phyloP scores from a whole-genome alignment of 1,284 basidiomycete species.

The Ceratobasidium sp. region DNA sequence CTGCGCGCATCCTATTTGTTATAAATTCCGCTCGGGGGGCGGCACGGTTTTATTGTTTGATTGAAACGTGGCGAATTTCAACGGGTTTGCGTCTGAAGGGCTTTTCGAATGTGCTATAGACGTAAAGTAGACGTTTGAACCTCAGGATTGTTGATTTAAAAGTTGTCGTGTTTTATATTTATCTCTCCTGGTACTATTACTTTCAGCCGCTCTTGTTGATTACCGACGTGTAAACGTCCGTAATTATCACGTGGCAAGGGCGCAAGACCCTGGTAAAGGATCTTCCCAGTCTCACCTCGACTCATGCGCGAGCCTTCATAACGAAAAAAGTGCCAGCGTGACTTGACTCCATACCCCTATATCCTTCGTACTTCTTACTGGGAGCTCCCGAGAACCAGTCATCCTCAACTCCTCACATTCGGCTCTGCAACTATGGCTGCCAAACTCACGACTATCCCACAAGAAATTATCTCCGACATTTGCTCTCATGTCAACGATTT shows the following conservation, averaged over 20 bases:
- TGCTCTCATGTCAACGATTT: slow-evolving; percentile 11
- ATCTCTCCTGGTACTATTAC: background rate
- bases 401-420: background rate
- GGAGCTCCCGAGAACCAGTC: background rate
- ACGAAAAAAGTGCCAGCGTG: slow-evolving; percentile 35
- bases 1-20: background rate
- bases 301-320: background rate
- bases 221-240: background rate
- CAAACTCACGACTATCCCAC: slow-evolving; percentile 12
- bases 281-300: slow-evolving; percentile 16
- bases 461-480: slow-evolving; percentile 32
- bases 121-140: background rate
- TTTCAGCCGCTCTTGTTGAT: background rate
- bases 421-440: slow-evolving; percentile 3
- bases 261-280: slow-evolving; percentile 2
- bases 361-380: background rate
- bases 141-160: background rate
- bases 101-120: background rate
- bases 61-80: background rate
- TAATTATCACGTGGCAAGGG: slow-evolving; percentile 10
- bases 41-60: background rate
- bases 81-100: background rate
- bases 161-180: background rate
- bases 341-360: slow-evolving; percentile 1
- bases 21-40: background rate